Evolutionary conservation across 1,284 basidiomycete species (phyloP).

Genomic region (Takashimella koratensis): DNA sequence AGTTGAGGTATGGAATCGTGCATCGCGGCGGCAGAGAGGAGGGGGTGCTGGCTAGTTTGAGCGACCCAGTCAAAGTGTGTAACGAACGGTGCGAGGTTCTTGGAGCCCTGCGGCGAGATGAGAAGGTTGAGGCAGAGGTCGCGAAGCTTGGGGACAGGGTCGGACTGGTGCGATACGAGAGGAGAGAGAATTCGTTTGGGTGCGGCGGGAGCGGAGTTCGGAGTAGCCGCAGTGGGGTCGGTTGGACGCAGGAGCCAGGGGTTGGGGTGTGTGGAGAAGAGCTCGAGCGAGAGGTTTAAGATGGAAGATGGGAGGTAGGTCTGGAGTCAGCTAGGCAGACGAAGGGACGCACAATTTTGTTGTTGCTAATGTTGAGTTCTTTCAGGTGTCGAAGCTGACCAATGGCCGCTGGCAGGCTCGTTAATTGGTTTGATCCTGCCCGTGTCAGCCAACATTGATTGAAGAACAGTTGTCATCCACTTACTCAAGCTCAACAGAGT

Average conservation of each 20-base stretch:
- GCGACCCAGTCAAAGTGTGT: slow-evolving; percentile 36
- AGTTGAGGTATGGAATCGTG: slow-evolving; percentile 22
- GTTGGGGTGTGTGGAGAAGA: slow-evolving; percentile 29
- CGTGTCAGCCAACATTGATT: not conserved
- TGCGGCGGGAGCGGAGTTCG: not conserved
- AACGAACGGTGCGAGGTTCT: slow-evolving; percentile 38
- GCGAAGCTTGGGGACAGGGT: slow-evolving; percentile 25
- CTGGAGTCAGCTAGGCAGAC: slow-evolving; percentile 13
- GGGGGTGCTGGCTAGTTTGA: slow-evolving; percentile 24
- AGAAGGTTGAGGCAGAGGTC: slow-evolving; percentile 36
- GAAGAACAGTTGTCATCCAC: slow-evolving; percentile 1
- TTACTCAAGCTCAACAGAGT: slow-evolving; percentile 39
- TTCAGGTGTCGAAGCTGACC: slow-evolving; percentile 39
- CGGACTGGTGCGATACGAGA: slow-evolving; percentile 13
- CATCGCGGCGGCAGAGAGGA: slow-evolving; percentile 30
- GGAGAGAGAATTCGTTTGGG: slow-evolving; percentile 13
- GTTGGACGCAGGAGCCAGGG: slow-evolving; percentile 11
- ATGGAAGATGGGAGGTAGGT: slow-evolving; percentile 44
- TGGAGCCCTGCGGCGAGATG: slow-evolving; percentile 33
- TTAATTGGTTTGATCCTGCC: slow-evolving; percentile 39
- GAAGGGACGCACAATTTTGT: slow-evolving; percentile 38
- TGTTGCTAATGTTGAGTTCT: slow-evolving; percentile 46
- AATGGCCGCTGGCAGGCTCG: slow-evolving; percentile 43
- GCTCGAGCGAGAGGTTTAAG: slow-evolving; percentile 29
- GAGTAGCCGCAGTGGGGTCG: not conserved